phyloP scores from a whole-genome alignment of 2,329 filamentous ascomycete genomes.

The Claviceps digitariae region DNA sequence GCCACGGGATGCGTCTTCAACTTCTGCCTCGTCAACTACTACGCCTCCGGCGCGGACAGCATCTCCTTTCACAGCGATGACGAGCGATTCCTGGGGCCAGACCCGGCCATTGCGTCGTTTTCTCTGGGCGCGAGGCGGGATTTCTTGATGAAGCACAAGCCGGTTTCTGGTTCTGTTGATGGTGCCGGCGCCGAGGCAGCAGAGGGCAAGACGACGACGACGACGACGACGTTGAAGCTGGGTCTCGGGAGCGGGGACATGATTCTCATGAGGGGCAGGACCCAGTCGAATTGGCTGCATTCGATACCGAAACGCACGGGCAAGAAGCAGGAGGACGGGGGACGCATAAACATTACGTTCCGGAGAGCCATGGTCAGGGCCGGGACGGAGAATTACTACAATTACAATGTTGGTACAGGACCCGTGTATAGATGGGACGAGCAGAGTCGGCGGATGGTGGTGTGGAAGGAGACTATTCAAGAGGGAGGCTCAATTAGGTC shows the following conservation, averaged over 20 bases:
- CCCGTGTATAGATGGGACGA: constrained; percentile 56
- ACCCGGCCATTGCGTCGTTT: constrained; percentile 63
- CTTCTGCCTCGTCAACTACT: constrained; percentile 74
- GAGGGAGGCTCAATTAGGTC: neutral
- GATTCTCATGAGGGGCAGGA: constrained; percentile 62
- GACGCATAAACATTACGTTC: constrained; percentile 67
- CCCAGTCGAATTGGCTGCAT: constrained; percentile 67
- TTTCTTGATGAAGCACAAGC: constrained; percentile 71
- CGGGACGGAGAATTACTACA: constrained; percentile 73
- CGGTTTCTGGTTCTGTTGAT: constrained; percentile 19
- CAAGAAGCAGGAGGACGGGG: constrained; percentile 46
- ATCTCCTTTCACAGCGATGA: constrained; percentile 74
- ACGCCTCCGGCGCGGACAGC: constrained; percentile 61
- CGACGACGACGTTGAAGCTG: constrained; percentile 35
- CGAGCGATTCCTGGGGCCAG: constrained; percentile 56
- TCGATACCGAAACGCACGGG: constrained; percentile 63
- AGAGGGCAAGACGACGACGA: constrained; percentile 25
- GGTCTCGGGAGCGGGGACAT: constrained; percentile 57
- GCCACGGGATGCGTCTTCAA: constrained; percentile 58
- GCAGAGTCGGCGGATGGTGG: constrained; percentile 33
- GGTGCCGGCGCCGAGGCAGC: constrained; percentile 11
- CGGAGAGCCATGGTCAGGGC: constrained; percentile 54
- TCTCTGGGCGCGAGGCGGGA: constrained; percentile 59
- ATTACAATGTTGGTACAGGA: constrained; percentile 66
- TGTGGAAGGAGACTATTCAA: constrained; percentile 17